A percentile compares a stretch with the other conserved stretches of the same genome.
Evolutionary conservation across 257 asterid genomes (phyloP).

Genomic region (Schizonepeta tenuifolia): DNA sequence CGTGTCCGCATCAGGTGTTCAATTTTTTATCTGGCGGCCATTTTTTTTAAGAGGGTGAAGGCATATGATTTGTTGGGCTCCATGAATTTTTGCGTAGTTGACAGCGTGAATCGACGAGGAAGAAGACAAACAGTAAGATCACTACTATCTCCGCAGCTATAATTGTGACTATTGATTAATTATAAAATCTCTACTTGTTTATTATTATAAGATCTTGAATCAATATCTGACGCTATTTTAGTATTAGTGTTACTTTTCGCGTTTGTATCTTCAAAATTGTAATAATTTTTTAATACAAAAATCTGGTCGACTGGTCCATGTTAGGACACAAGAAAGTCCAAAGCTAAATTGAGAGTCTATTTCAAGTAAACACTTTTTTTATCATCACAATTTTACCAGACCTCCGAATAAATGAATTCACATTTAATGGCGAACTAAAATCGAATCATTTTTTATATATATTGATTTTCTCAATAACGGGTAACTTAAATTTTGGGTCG

Average conservation of each 20-base stretch:
- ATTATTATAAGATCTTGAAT: neutral
- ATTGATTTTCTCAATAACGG: no score
- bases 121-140: slow-evolving; percentile 17
- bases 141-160: slow-evolving; percentile 6
- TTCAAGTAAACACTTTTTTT: no score
- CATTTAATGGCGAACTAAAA: no score
- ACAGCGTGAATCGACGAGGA: slow-evolving; percentile 28
- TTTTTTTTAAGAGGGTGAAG: neutral
- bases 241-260: neutral
- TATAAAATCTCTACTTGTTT: neutral
- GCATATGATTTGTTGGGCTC: slow-evolving; percentile 24
- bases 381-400: no score
- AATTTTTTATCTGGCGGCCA: slow-evolving; percentile 11
- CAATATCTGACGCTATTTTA: neutral
- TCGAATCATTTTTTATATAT: no score
- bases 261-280: neutral
- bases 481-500: no score
- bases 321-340: neutral
- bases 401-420: no score
- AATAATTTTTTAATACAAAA: neutral
- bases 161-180: neutral
- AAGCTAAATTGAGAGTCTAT: neutral
- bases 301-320: neutral
- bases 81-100: slow-evolving; percentile 26
- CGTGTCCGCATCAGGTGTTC: slow-evolving; percentile 27